These are phyloP conservation scores for Rhodotorula kratochvilovae DNA, from an alignment of 768 basidiomycete genomes.

Conservation along the genomic window DNA sequence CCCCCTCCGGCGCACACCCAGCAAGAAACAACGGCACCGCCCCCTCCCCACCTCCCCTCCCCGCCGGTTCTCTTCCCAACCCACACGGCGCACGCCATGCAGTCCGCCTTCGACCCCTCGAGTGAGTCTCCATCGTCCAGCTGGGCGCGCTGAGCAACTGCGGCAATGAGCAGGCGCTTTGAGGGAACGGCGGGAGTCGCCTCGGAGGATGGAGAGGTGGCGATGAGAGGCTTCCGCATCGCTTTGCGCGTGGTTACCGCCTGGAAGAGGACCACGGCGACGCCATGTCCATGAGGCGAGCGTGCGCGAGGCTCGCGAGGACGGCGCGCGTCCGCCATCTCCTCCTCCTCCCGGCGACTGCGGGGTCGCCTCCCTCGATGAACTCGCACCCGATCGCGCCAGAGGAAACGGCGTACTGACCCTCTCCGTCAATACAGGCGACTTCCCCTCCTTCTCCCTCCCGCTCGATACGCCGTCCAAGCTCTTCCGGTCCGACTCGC, in stretches of 20 bases:
- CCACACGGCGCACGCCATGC: background rate
- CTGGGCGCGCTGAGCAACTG: background rate
- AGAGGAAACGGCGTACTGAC: background rate
- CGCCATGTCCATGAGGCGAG: too few relatives aligned
- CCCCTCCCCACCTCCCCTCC: background rate
- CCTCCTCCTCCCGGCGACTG: background rate
- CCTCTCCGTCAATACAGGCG: background rate
- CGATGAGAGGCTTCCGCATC: too few relatives aligned
- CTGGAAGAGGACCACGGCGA: too few relatives aligned
- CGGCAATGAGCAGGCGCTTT: background rate
- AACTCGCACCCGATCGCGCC: background rate
- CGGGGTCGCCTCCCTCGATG: background rate
- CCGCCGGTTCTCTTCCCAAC: too few relatives aligned
- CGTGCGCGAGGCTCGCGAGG: background rate
- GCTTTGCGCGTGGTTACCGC: too few relatives aligned
- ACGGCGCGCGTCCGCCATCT: background rate
- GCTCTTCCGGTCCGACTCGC: slow-evolving; percentile 2
- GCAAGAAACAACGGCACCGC: too few relatives aligned
- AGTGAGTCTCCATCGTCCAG: background rate
- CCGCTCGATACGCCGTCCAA: slow-evolving; percentile 27
- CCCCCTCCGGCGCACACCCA: too few relatives aligned
- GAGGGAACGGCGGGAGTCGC: too few relatives aligned
- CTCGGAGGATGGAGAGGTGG: background rate
- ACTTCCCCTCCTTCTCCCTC: slow-evolving; percentile 12
- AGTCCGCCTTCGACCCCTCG: background rate